Percentiles rank a stretch among this genome's conserved stretches.
Conservation (phyloP, 2,329 filamentous ascomycete species). For the Phoma sp. region DNA sequence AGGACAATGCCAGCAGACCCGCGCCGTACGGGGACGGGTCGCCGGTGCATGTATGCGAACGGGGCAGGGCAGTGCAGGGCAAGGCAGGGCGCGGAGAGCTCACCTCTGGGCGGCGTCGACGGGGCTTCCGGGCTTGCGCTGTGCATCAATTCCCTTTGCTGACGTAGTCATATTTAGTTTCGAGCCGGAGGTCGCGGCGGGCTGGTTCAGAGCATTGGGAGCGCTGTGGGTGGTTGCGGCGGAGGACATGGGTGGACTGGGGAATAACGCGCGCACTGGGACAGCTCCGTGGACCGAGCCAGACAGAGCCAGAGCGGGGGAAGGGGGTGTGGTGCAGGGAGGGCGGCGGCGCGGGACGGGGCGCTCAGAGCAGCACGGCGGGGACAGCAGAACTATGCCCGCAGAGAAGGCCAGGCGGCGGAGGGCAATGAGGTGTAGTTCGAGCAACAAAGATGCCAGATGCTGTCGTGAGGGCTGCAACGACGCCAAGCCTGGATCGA, state of each 20-base stretch:
- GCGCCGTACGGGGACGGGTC: neutral
- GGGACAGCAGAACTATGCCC: conserved; percentile 9
- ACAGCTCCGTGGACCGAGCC: conserved; percentile 12
- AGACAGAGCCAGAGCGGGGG: neutral
- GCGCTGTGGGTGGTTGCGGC: conserved; percentile 37
- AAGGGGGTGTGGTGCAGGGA: conserved; percentile 6
- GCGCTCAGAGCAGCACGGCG: conserved; percentile 12
- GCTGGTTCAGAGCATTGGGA: conserved; percentile 44
- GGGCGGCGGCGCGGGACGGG: conserved; percentile 28
- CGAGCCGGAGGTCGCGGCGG: conserved; percentile 45
- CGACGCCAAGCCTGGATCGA: conserved; percentile 28
- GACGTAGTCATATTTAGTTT: conserved; percentile 58
- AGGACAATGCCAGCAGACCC: neutral
- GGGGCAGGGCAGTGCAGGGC: neutral
- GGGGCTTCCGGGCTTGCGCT: conserved; percentile 63
- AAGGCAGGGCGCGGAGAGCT: conserved; percentile 30
- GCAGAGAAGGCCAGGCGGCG: conserved; percentile 27
- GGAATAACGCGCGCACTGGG: conserved; percentile 18
- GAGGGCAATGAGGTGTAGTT: conserved; percentile 14
- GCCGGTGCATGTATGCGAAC: neutral
- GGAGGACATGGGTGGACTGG: conserved; percentile 42
- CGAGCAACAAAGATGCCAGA: conserved; percentile 31
- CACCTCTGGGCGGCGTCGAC: conserved; percentile 62
- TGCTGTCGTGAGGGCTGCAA: conserved; percentile 24
- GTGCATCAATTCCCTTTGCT: conserved; percentile 58